Evolutionary conservation across 179 eudicot genomes (phyloP), one percentile per base, ranked within the genome.

Genomic region (Spinacia oleracea): DNA sequence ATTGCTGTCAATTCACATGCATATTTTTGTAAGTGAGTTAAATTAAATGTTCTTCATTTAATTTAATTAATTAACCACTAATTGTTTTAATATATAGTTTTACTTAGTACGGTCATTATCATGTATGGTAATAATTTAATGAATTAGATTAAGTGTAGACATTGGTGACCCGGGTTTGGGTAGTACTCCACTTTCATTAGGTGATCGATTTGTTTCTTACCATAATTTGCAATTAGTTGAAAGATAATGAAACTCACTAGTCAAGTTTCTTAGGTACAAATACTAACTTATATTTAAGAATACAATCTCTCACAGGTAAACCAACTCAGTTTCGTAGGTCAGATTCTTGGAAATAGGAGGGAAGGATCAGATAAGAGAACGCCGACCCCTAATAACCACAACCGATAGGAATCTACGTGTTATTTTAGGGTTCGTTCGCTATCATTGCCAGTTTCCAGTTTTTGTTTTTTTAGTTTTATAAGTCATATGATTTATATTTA

Each of bases 1-100:
- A 51, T 75, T 69, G 81, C 83, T 80, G 86, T 77, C 83, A 83
- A 51, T 73, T 73, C 81, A 83, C 86, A 80, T 83, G 82, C 75
- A 64, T 74, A 9, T 81, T 14, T 73, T 50, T 76, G 43, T 10
- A 45, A 59, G 38, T 2, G 2, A 9, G 31, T 48, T 48, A 62
- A 29, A 29, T 25, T 45, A 45, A 9, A 63, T 42, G 78, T 29
- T 72, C 74, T 51, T 72, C 43, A 58, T 42, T 75, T 43, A 15
- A 27, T 18, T 43, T 15, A n/a, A n/a, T n/a, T n/a, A n/a, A n/a
- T n/a, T n/a, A 25, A 62, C 42, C 20, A 56, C 16, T 23, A 9
- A 31, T 53, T 7, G 1, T 51, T 72, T 18, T 73, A 72, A 72
- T 31, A 20, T 7, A 9, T 60, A 58, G 32, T 35, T 21, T 38